Conservation (phyloP, 176 grass and related monocot species). For the Tillandsia leiboldiana region DNA sequence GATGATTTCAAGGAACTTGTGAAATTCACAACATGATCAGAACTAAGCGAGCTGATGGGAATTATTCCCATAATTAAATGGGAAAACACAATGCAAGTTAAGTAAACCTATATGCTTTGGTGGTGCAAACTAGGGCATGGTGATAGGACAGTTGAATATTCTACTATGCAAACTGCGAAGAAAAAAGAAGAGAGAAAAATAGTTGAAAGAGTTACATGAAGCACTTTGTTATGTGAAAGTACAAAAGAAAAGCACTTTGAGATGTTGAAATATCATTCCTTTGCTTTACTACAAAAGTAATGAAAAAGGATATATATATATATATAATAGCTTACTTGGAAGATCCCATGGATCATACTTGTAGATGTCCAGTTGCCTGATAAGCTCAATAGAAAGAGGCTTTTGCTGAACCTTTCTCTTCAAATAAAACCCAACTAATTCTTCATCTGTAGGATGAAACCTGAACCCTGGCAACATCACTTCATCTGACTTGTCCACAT, state of each 20-base stretch:
- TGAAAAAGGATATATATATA: slow-evolving; percentile 1
- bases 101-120: too few relatives aligned
- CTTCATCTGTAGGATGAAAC: slow-evolving; percentile 71
- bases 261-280: neutral
- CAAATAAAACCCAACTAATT: slow-evolving; percentile 50
- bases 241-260: neutral
- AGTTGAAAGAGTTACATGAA: neutral
- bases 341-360: slow-evolving; percentile 71
- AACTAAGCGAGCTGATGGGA: neutral
- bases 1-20: neutral
- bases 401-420: slow-evolving; percentile 54
- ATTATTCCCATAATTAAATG: neutral
- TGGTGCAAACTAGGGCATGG: too few relatives aligned
- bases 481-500: slow-evolving; percentile 39
- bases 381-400: slow-evolving; percentile 49
- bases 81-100: neutral
- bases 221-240: neutral
- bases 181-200: too few relatives aligned
- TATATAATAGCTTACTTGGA: slow-evolving; percentile 41
- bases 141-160: too few relatives aligned
- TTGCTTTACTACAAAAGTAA: slow-evolving; percentile 9
- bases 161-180: too few relatives aligned
- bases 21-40: neutral
- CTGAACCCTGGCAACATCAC: slow-evolving; percentile 53
- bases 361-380: slow-evolving; percentile 57